Conservation (phyloP, 805 yeast species). For the Candida sanyiensis region DNA sequence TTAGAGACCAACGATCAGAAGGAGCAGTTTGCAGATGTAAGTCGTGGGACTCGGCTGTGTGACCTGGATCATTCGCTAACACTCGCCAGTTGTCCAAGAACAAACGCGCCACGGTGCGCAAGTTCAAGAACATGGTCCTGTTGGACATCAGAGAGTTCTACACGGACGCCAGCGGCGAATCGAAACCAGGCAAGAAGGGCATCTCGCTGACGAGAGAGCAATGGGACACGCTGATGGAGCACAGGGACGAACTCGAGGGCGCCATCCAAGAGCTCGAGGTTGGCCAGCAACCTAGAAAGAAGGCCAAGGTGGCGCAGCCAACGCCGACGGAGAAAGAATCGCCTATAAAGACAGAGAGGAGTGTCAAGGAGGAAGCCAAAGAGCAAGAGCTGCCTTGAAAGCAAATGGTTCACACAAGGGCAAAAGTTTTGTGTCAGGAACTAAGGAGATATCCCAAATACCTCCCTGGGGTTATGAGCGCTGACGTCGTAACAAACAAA, state of each 20-base stretch:
- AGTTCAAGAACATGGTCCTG: constrained; percentile 58
- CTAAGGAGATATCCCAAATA: no score
- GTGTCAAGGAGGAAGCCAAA: not conserved
- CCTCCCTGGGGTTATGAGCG: not conserved
- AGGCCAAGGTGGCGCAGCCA: constrained; percentile 13
- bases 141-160: constrained; percentile 86
- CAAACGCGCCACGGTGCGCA: constrained; percentile 69
- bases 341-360: not conserved
- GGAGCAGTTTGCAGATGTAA: constrained; percentile 10
- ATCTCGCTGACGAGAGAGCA: constrained; percentile 52
- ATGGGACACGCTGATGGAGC: constrained; percentile 45
- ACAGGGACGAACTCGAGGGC: constrained; percentile 41
- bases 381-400: no score
- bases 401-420: no score
- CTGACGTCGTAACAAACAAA: not conserved
- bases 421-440: no score
- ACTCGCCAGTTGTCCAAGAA: constrained; percentile 42
- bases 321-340: not conserved
- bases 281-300: constrained; percentile 26
- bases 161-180: constrained; percentile 50
- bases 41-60: not conserved
- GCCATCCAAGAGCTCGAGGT: constrained; percentile 38
- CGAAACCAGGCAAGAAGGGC: constrained; percentile 79
- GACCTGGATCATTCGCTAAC: constrained; percentile 3
- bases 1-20: constrained; percentile 7